Conservation (phyloP, 2,329 filamentous ascomycete species). For the Pseudocercospora fijiensis region DNA sequence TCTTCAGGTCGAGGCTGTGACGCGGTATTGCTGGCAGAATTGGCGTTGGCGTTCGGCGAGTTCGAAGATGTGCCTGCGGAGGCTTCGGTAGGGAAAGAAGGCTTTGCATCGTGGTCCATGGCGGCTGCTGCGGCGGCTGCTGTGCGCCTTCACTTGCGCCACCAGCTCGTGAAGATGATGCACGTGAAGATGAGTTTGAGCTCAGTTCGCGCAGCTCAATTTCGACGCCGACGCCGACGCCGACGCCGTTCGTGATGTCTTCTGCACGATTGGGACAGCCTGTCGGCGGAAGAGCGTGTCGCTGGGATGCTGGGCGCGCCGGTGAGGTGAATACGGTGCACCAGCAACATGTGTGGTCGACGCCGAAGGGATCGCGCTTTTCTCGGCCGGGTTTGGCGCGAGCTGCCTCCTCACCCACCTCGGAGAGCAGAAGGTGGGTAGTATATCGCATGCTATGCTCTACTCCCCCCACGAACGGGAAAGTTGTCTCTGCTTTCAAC, state of each 20-base stretch:
- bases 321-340: slow-evolving; percentile 24
- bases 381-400: background rate
- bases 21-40: slow-evolving; percentile 10
- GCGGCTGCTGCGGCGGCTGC: slow-evolving; percentile 14
- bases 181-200: slow-evolving; percentile 14
- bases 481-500: background rate
- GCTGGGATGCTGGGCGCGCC: slow-evolving; percentile 4
- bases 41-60: slow-evolving; percentile 6
- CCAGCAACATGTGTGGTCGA: slow-evolving; percentile 12
- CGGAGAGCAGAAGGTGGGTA: slow-evolving; percentile 12
- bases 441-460: slow-evolving; percentile 9
- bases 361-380: slow-evolving; percentile 7
- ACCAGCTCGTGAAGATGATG: slow-evolving; percentile 5
- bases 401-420: background rate
- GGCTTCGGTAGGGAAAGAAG: slow-evolving; percentile 10
- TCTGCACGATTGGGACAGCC: background rate
- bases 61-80: slow-evolving; percentile 17
- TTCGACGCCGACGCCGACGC: slow-evolving; percentile 6
- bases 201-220: slow-evolving; percentile 22
- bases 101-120: slow-evolving; percentile 21
- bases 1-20: slow-evolving; percentile 20
- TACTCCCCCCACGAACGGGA: background rate
- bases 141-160: slow-evolving; percentile 15
- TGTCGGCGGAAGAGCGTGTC: background rate
- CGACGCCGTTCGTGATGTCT: background rate